phyloP scores from a whole-genome alignment of 192 early-diverging fungal species.

The Linnemannia hyalina region DNA sequence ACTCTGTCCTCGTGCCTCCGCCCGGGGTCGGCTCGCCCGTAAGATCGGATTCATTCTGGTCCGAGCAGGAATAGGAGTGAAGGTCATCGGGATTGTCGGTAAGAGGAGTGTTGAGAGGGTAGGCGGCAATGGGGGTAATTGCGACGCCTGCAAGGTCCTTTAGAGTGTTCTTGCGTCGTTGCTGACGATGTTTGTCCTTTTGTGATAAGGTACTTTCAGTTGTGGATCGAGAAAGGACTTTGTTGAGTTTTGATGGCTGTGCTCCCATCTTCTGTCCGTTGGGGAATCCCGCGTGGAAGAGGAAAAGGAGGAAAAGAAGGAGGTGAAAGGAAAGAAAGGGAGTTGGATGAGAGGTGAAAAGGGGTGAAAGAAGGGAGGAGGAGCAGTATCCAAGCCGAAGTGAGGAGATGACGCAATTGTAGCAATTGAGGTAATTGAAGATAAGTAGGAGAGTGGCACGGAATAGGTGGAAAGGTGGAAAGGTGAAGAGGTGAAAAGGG shows the following conservation, averaged over 20 bases:
- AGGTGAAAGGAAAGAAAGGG: neutral
- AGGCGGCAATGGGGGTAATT: conserved; percentile 1
- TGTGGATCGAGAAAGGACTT: conserved; percentile 22
- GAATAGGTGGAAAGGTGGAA: neutral
- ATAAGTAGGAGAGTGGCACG: neutral
- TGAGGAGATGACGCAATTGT: neutral
- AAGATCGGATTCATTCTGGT: conserved; percentile 17
- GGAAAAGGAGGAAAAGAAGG: neutral
- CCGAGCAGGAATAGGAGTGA: neutral
- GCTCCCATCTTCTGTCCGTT: conserved; percentile 21
- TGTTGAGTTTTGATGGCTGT: conserved; percentile 28
- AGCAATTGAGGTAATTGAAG: neutral
- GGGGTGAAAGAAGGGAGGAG: neutral
- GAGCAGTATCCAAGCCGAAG: neutral
- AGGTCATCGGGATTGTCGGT: neutral
- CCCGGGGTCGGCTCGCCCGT: conserved; percentile 12
- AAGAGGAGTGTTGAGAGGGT: conserved; percentile 9
- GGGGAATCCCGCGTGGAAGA: neutral
- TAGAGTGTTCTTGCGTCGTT: neutral
- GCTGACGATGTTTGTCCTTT: neutral
- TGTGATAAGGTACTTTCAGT: conserved; percentile 16
- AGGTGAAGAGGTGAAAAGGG: neutral
- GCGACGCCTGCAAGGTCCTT: neutral
- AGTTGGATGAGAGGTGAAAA: neutral
- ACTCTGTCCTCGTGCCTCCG: neutral